Conservation (phyloP, 768 basidiomycete genomes). For the Fomitopsis serialis region DNA sequence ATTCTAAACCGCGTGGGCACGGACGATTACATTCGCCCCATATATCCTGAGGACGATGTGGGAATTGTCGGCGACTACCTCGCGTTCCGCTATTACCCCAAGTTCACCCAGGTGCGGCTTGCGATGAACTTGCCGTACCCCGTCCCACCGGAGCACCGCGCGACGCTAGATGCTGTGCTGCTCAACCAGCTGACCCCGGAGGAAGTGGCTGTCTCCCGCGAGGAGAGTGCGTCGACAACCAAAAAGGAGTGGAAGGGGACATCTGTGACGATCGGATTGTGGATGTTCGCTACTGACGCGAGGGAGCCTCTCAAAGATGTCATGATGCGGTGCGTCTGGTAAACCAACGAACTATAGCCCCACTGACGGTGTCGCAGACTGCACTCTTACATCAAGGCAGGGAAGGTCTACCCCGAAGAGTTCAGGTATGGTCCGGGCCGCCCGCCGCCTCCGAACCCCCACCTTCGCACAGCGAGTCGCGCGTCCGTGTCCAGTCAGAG, state of each 20-base stretch:
- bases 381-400: conserved; percentile 61
- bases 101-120: conserved; percentile 46
- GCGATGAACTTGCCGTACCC: conserved; percentile 23
- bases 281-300: conserved; percentile 67
- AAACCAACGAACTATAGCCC: background rate
- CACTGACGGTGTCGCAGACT: conserved; percentile 33
- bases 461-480: conserved; percentile 16
- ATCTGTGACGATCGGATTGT: conserved; percentile 60
- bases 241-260: conserved; percentile 49
- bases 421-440: conserved; percentile 64
- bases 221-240: conserved; percentile 32
- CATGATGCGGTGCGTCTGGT: conserved; percentile 55
- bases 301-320: conserved; percentile 71
- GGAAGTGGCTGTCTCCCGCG: conserved; percentile 38
- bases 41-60: conserved; percentile 77
- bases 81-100: conserved; percentile 70
- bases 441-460: conserved; percentile 54
- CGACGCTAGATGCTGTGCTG: conserved; percentile 18
- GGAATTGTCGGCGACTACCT: conserved; percentile 57
- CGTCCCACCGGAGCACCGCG: conserved; percentile 8
- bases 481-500: background rate
- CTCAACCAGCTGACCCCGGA: conserved; percentile 13
- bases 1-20: conserved; percentile 79
- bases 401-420: conserved; percentile 65
- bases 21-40: conserved; percentile 68